Percentiles rank a stretch among this genome's conserved stretches.
Conservation (phyloP, 371 early-diverging fungal genomes). For the Saksenaea vasiformis region DNA sequence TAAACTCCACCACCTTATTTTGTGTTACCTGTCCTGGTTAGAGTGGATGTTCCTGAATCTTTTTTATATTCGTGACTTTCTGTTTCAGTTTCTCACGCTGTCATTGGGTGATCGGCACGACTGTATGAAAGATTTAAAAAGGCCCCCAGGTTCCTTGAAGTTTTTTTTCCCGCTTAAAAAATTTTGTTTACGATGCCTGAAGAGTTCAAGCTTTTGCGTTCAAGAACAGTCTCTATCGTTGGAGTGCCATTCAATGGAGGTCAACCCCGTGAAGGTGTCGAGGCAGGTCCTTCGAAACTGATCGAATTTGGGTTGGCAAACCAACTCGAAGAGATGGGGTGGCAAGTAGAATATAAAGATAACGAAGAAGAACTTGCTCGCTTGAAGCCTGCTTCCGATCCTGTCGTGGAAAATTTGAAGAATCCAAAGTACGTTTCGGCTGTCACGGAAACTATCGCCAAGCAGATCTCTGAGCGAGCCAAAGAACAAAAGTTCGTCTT, state of each 20-base stretch:
- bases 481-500: slow-evolving; percentile 74
- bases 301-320: slow-evolving; percentile 79
- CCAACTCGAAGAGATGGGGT: slow-evolving; percentile 81
- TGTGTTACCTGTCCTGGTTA: not conserved
- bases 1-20: no score
- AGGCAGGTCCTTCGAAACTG: slow-evolving; percentile 79
- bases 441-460: slow-evolving; percentile 70
- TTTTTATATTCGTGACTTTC: not conserved
- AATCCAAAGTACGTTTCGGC: slow-evolving; percentile 79
- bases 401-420: slow-evolving; percentile 73
- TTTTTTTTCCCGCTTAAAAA: not conserved
- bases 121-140: not conserved
- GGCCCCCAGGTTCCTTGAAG: not conserved
- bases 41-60: not conserved
- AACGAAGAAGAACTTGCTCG: slow-evolving; percentile 57
- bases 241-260: slow-evolving; percentile 83
- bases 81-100: slow-evolving; percentile 6
- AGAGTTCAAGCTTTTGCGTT: slow-evolving; percentile 41
- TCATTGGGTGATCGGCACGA: slow-evolving; percentile 5
- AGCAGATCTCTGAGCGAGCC: slow-evolving; percentile 65
- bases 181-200: not conserved
- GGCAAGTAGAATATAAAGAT: slow-evolving; percentile 71
- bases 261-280: slow-evolving; percentile 83
- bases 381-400: slow-evolving; percentile 61
- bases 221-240: slow-evolving; percentile 68